Conservation (phyloP, 2,329 filamentous ascomycete species). For the Microcyclospora pomicola region DNA sequence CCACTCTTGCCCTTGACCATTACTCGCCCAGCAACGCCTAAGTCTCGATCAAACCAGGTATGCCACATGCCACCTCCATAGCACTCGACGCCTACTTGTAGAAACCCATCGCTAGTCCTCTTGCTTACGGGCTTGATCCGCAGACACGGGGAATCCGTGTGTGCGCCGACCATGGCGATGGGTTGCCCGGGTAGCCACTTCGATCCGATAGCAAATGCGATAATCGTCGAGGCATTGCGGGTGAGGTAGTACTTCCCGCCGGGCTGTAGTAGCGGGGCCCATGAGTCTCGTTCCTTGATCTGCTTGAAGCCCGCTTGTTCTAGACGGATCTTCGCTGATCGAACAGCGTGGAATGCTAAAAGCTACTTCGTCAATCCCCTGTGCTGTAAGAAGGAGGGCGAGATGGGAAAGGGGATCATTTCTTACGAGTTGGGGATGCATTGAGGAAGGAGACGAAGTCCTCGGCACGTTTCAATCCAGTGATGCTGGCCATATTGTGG, state of each 20-base stretch:
- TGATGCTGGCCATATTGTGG: no score
- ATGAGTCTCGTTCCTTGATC: slow-evolving; percentile 82
- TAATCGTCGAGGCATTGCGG: slow-evolving; percentile 79
- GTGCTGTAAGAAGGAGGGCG: background rate
- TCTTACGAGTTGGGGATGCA: slow-evolving; percentile 77
- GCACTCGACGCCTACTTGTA: slow-evolving; percentile 91
- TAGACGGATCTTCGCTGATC: slow-evolving; percentile 60
- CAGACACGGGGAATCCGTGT: slow-evolving; percentile 88
- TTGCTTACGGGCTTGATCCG: slow-evolving; percentile 91
- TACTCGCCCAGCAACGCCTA: slow-evolving; percentile 77
- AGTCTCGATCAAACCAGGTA: slow-evolving; percentile 92
- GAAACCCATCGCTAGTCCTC: slow-evolving; percentile 70
- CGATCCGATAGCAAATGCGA: slow-evolving; percentile 81
- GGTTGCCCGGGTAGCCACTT: slow-evolving; percentile 88
- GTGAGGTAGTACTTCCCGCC: slow-evolving; percentile 96
- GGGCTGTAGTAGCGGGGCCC: slow-evolving; percentile 64
- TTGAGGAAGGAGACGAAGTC: slow-evolving; percentile 93
- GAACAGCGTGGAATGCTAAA: slow-evolving; percentile 84
- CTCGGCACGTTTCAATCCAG: slow-evolving; percentile 36
- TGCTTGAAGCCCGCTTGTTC: slow-evolving; percentile 72
- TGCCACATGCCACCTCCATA: slow-evolving; percentile 97
- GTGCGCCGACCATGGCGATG: slow-evolving; percentile 82
- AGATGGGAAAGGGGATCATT: no score
- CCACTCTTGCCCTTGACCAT: slow-evolving; percentile 60
- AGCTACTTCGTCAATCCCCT: background rate